Base-by-base conservation (phyloP, 176 grass and related monocot species). In the Cenchrus fungigraminus region DNA sequence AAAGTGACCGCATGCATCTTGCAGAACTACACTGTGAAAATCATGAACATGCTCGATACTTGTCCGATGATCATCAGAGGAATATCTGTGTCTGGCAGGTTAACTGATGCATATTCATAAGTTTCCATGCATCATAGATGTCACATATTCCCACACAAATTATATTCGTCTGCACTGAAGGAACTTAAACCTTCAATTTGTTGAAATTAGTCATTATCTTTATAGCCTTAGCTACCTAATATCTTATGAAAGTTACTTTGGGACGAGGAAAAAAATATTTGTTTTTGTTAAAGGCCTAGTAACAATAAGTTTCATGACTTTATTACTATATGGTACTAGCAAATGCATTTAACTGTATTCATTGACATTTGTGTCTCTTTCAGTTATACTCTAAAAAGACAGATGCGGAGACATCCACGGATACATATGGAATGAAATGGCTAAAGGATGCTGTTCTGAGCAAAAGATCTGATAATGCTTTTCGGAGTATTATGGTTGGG, bases 391-490 rank as follows among this genome's bases (percentile, higher is more conserved):
- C 88, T 67, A 97, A 54, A 86, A 91, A 90, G 76, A 92, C 89
- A 85, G 89, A 87, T 71, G 84, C 43, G 29, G 93, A 92, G 46
- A 62, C 81, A 73, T 76, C 85, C 78, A 83, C 85, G 13, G 85
- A 86, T 72, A 76, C 76, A 4, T 85, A 85, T 86, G 96, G 96
- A 73, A 86, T 83, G 77, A 94, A 89, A 87, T 98, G 96, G 96
- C 82, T 98, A 22, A 98, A 95, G 80, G 93, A 98, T 68, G 79
- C 72, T 16, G 83, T 98, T 80, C 91, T 98, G 12, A 95, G 93
- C 88, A 98, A 98, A 90, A 82, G 89, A 87, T 90, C 93, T 0
- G 93, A 98, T 78, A 88, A 95, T 79, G 91, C 73, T 68, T 95
- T 95, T 87, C 90, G 96, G 32, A 87, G 86, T 87, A 85, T 73